Conservation (phyloP, 2,329 filamentous ascomycete genomes). For the Volutella citrinella region DNA sequence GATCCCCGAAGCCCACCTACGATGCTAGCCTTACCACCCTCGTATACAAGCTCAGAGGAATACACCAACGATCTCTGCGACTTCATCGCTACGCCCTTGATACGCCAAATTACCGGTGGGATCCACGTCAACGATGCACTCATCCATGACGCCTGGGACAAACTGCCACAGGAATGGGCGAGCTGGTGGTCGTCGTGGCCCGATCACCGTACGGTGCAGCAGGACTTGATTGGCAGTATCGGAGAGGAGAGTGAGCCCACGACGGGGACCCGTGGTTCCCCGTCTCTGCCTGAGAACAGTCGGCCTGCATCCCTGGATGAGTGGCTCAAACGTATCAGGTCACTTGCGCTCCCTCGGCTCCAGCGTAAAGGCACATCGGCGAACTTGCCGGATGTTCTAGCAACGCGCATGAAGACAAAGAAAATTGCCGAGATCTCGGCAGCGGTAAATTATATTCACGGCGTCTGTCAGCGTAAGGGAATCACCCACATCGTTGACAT, state of each 20-base stretch:
- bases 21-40: constrained; percentile 14
- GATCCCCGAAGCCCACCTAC: too few relatives aligned
- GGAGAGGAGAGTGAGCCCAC: constrained; percentile 14
- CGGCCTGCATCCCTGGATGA: constrained; percentile 19
- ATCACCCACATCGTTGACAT: constrained; percentile 27
- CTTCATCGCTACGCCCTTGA: constrained; percentile 25
- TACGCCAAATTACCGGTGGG: constrained; percentile 31
- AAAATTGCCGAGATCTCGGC: constrained; percentile 28
- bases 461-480: constrained; percentile 17
- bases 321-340: constrained; percentile 22
- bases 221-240: constrained; percentile 27
- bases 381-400: constrained; percentile 19
- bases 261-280: too few relatives aligned
- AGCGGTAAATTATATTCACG: constrained; percentile 24
- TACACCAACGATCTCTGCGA: constrained; percentile 21
- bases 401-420: constrained; percentile 28
- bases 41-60: constrained; percentile 12
- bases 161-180: constrained; percentile 29
- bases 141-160: constrained; percentile 27
- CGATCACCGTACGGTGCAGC: constrained; percentile 28
- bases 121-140: constrained; percentile 34
- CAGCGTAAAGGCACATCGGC: constrained; percentile 15
- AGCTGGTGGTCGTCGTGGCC: constrained; percentile 25
- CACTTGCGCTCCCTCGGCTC: constrained; percentile 21
- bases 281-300: background rate